phyloP scores from a whole-genome alignment of 768 basidiomycete species.

The Tulasnella sp. region DNA sequence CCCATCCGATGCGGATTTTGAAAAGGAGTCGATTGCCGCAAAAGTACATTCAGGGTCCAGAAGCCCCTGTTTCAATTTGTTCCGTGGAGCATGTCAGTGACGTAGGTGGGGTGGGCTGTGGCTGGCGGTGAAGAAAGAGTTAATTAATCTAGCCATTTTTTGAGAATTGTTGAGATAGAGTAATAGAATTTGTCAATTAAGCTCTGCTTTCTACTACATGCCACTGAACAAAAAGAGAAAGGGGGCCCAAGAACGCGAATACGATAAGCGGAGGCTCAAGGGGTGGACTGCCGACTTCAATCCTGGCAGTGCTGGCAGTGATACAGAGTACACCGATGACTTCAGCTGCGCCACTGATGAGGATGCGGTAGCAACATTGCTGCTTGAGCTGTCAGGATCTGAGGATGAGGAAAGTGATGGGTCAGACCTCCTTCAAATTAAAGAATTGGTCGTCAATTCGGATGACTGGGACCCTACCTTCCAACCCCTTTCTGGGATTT shows the following conservation, averaged over 20 bases:
- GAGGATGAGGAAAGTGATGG: not conserved
- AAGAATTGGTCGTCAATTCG: not conserved
- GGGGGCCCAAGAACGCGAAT: not conserved
- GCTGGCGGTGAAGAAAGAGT: not conserved
- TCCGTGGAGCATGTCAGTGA: not conserved
- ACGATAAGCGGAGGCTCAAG: not conserved
- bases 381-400: not conserved
- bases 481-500: not conserved
- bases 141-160: not conserved
- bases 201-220: not conserved
- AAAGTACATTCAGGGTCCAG: not conserved
- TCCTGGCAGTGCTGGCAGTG: not conserved
- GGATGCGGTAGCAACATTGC: not conserved
- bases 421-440: constrained; percentile 3
- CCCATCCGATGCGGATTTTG: not conserved
- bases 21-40: not conserved
- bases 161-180: not conserved
- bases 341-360: not conserved
- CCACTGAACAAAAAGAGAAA: not conserved
- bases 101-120: not conserved
- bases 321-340: not conserved
- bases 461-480: not conserved
- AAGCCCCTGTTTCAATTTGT: not conserved
- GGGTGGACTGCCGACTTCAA: not conserved
- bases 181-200: not conserved